A percentile compares a stretch with the other conserved stretches of the same genome.
Conservation (phyloP, 176 grass and related monocot genomes). For the Oryza glumipatula region DNA sequence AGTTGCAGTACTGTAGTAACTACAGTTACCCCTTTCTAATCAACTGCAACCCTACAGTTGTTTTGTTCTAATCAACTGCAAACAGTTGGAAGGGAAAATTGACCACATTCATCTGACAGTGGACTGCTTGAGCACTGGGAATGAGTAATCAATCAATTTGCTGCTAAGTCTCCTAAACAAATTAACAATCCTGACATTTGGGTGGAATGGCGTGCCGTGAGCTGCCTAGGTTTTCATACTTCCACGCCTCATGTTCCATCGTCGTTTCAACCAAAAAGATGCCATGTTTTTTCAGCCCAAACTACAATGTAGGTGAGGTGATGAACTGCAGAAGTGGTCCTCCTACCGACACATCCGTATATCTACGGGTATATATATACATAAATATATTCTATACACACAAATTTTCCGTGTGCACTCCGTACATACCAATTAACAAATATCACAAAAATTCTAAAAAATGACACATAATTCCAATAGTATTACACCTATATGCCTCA, state of each 20-base stretch:
- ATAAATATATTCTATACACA: no score
- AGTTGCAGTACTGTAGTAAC: no score
- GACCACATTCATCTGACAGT: background rate
- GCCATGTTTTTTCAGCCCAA: background rate
- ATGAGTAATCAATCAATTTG: background rate
- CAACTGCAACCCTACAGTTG: background rate
- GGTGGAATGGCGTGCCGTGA: background rate
- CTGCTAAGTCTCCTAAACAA: background rate
- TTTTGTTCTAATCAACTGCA: background rate
- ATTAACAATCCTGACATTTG: constrained; percentile 10
- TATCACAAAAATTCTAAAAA: no score
- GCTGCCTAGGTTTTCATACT: constrained; percentile 26
- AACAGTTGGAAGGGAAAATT: background rate
- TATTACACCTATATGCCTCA: no score
- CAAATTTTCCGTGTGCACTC: no score
- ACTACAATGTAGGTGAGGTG: background rate
- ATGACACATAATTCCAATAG: no score
- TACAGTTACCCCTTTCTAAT: background rate
- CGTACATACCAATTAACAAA: no score
- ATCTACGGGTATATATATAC: background rate
- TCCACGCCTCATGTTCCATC: constrained; percentile 11
- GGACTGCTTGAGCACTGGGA: background rate
- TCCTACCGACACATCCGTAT: constrained; percentile 8
- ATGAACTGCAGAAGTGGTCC: background rate
- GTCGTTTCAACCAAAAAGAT: background rate